A percentile compares a stretch with the other conserved stretches of the same genome.
Evolutionary conservation across 305 asterid species (phyloP).

Genomic region (Fraxinus ornus): DNA sequence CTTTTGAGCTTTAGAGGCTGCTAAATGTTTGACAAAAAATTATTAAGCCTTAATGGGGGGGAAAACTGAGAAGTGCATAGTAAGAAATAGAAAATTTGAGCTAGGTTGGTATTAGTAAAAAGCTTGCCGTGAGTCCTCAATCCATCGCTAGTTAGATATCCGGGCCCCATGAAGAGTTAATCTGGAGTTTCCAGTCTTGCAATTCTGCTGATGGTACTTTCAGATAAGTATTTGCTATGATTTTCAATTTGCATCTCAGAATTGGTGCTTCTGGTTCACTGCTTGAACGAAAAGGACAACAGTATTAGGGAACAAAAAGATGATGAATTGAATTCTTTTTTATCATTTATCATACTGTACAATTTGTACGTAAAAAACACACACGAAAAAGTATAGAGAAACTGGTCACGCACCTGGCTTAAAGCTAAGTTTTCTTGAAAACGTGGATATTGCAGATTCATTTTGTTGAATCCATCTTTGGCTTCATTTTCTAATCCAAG

Average conservation of each 20-base stretch:
- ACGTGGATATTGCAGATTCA: background rate
- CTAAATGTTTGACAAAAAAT: background rate
- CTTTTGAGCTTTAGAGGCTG: background rate
- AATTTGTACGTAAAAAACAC: background rate
- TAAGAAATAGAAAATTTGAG: background rate
- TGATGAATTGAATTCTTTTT: background rate
- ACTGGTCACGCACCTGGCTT: background rate
- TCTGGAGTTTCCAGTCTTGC: background rate
- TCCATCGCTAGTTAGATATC: background rate
- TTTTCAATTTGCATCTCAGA: background rate
- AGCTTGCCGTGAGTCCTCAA: background rate
- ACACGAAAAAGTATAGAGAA: background rate
- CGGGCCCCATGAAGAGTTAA: background rate
- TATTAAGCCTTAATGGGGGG: background rate
- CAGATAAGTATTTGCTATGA: background rate
- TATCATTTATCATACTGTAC: background rate
- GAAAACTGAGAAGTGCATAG: background rate
- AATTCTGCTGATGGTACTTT: background rate
- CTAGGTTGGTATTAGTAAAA: background rate
- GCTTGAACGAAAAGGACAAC: background rate
- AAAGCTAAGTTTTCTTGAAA: background rate
- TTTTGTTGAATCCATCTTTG: background rate
- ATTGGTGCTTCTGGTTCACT: background rate
- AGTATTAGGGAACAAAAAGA: background rate
- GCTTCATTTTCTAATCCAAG: slow-evolving; percentile 16